A percentile compares a stretch with the other conserved stretches of the same genome.
phyloP scores from a whole-genome alignment of 1,284 basidiomycete species.

The Austropuccinia psidii region DNA sequence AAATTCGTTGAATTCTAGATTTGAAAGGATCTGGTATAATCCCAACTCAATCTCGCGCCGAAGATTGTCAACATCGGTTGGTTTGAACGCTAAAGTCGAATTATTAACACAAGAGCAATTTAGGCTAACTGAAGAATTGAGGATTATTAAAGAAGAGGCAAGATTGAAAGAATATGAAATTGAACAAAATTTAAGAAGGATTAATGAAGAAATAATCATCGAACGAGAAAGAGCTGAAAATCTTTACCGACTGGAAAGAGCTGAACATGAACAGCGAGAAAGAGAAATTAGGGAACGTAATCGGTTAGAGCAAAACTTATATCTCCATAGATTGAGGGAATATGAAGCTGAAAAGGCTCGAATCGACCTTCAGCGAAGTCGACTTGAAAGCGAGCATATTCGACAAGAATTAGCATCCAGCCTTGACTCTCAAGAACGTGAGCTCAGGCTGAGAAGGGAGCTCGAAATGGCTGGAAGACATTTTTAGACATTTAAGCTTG shows the following conservation, averaged over 20 bases:
- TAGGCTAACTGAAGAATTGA: constrained; percentile 13
- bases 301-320: constrained; percentile 30
- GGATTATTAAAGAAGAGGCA: constrained; percentile 24
- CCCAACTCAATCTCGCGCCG: constrained; percentile 6
- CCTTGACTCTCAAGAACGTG: constrained; percentile 30
- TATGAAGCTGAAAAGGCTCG: constrained; percentile 21
- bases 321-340: constrained; percentile 19
- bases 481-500: too few relatives aligned
- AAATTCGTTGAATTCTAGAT: constrained; percentile 18
- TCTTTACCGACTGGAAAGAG: constrained; percentile 20
- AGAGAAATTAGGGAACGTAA: constrained; percentile 34
- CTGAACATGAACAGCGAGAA: constrained; percentile 32
- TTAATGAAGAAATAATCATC: constrained; percentile 21
- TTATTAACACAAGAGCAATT: constrained; percentile 25
- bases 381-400: constrained; percentile 20
- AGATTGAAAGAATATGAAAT: constrained; percentile 22
- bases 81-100: constrained; percentile 25
- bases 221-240: constrained; percentile 20
- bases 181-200: constrained; percentile 17
- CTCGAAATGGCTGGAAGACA: constrained; percentile 29
- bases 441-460: constrained; percentile 28
- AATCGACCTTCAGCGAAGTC: constrained; percentile 22
- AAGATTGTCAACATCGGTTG: constrained; percentile 7
- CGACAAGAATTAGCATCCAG: constrained; percentile 26
- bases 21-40: constrained; percentile 34